Evolutionary conservation across 2,329 filamentous ascomycete species (phyloP), one percentile per base, ranked within the genome.

Genomic region (Pyrenophora tritici-repentis): DNA sequence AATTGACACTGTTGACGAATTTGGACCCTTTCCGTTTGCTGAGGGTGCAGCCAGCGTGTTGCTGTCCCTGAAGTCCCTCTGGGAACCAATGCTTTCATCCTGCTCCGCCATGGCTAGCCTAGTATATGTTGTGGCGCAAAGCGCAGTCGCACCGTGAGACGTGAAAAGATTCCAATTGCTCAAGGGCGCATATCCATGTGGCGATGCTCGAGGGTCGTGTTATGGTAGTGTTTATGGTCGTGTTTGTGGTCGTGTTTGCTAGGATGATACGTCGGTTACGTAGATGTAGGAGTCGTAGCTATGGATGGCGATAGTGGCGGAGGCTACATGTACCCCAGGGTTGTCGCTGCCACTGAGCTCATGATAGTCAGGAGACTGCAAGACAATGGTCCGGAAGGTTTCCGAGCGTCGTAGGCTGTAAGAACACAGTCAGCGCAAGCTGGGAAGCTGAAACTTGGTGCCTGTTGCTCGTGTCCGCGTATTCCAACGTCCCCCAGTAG

Each of bases 1-100:
- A 36, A 71, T 43, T 1, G 71, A 72, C 22, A 64, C 61, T 0
- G 68, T 58, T 6, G 68, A 70, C 31, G 68, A 71, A 31, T 56
- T 66, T 35, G 59, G 60, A 59, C 63, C 60, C 47, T 70, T 68
- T 37, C 63, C 62, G 1, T 50, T 38, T n/a, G 50, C 20, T 14
- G 49, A 56, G 36, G 65, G 66, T n/a, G 65, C 59, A 14, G 65
- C 61, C 49, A 69, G 61, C 22, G 61, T 58, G 39, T 48, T 59
- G 34, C 43, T 39, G 18, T 38, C 37, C 29, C 22, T 37, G 24
- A 31, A 47, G 39, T 46, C 57, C 34, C 50, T 44, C 46, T 54
- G 54, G 12, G 66, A 66, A 13, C 60, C 50, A 37, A 63, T 59
- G 57, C 64, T 66, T 34, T 47, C 58, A 13, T 60, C 56, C 34